Percentiles rank a stretch among this genome's conserved stretches.
Conservation (phyloP, 2,329 filamentous ascomycete species). For the Aspergillus sp. region DNA sequence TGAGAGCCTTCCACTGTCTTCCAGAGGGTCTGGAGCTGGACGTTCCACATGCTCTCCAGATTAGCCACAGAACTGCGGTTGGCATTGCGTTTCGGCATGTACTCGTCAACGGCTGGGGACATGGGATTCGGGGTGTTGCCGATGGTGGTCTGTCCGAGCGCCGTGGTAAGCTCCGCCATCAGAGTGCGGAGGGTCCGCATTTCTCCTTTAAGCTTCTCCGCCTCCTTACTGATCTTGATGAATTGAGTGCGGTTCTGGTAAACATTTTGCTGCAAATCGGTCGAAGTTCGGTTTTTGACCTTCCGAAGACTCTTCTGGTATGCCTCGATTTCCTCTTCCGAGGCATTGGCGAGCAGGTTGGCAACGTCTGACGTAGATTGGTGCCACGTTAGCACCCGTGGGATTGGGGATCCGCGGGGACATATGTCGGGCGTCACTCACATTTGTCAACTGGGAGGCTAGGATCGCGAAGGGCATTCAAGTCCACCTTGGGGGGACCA, state of each 20-base stretch:
- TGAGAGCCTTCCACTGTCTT: slow-evolving; percentile 98
- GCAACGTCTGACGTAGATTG: slow-evolving; percentile 45
- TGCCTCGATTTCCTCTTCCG: slow-evolving; percentile 80
- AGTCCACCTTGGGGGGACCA: slow-evolving; percentile 68
- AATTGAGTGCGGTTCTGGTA: slow-evolving; percentile 98
- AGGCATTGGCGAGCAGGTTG: slow-evolving; percentile 75
- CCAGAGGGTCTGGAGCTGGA: slow-evolving; percentile 77
- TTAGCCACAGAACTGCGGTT: slow-evolving; percentile 88
- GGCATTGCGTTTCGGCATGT: slow-evolving; percentile 56
- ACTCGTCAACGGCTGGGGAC: slow-evolving; percentile 54
- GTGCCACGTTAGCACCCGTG: slow-evolving; percentile 17
- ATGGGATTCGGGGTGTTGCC: slow-evolving; percentile 57
- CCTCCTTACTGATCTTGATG: slow-evolving; percentile 98
- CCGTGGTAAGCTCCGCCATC: slow-evolving; percentile 87
- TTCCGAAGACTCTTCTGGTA: slow-evolving; percentile 76
- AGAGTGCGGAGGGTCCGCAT: slow-evolving; percentile 88
- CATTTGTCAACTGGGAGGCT: slow-evolving; percentile 77
- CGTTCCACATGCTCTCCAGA: slow-evolving; percentile 67
- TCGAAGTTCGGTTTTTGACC: slow-evolving; percentile 74
- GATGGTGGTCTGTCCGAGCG: slow-evolving; percentile 51
- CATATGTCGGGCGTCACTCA: slow-evolving; percentile 41
- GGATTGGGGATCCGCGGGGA: background rate
- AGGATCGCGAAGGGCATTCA: slow-evolving; percentile 76
- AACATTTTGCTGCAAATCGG: slow-evolving; percentile 89
- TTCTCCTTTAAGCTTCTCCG: slow-evolving; percentile 93